Percentiles rank a stretch among this genome's conserved stretches.
These are phyloP conservation scores for Citrus reticulata DNA, from an alignment of 345 rosid species.

Conservation along the genomic window DNA sequence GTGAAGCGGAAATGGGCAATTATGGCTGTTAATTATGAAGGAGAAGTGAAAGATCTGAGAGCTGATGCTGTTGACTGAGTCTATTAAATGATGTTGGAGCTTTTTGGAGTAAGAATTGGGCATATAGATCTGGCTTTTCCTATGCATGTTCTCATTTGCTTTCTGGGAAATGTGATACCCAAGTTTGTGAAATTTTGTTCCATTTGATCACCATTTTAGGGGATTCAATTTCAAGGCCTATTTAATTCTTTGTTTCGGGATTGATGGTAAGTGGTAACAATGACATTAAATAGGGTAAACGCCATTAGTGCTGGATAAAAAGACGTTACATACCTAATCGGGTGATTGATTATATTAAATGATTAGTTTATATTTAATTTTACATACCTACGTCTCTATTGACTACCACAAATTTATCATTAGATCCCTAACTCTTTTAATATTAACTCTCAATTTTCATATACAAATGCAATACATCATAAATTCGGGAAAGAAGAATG, in stretches of 20 bases:
- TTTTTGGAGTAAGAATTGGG: not conserved
- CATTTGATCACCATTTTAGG: not conserved
- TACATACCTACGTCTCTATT: too few relatives aligned
- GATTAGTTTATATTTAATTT: too few relatives aligned
- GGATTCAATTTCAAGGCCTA: not conserved
- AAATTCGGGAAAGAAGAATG: too few relatives aligned
- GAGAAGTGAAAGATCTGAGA: not conserved
- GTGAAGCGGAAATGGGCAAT: not conserved
- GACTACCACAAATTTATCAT: too few relatives aligned
- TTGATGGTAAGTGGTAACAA: not conserved
- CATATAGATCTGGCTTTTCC: not conserved
- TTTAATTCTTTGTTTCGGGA: slow-evolving; percentile 1
- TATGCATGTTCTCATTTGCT: not conserved
- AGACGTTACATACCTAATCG: not conserved
- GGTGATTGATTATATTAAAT: too few relatives aligned
- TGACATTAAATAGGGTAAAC: not conserved
- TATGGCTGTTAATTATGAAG: not conserved
- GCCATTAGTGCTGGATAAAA: not conserved
- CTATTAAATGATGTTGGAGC: slow-evolving; percentile 22
- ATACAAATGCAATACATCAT: too few relatives aligned
- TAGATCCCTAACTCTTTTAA: too few relatives aligned
- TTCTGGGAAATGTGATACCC: not conserved
- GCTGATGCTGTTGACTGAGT: slow-evolving; percentile 11
- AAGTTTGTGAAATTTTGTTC: not conserved
- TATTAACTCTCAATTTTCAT: too few relatives aligned